Evolutionary conservation across 2,329 filamentous ascomycete species (phyloP), one percentile per base, ranked within the genome.

Genomic region (Pseudogymnoascus sp.): DNA sequence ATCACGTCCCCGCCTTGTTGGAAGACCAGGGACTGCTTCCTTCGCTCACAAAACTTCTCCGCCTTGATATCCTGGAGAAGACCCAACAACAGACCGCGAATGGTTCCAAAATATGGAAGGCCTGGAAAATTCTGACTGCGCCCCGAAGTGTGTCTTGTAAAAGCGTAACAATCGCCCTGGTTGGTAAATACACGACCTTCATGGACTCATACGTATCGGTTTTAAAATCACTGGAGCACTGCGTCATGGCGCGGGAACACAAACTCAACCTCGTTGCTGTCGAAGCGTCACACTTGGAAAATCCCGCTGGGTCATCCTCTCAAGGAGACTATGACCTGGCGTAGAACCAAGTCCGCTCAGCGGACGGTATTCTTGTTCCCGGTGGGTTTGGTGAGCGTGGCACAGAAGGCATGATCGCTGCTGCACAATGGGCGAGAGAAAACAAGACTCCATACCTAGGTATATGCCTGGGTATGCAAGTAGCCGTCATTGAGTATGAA

Each of bases 1-100:
- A 99, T 75, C 92, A 96, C 66, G 93, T 97, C 2, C 94, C 94
- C 0, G 80, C 97, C 18, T 87, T 97, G 22, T 86, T 97, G 12
- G 84, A 93, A 67, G 81, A 91, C 67, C 90, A 97, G 75, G 84
- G 85, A 22, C 79, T 97, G 1, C 77, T 93, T 6, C 74, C 78
- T 11, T 81, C 85, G 14, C 78, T 97, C 60, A 80, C 79, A 34
- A 76, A 81, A 16, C 80, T 85, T n/a, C 79, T 97, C 32, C 78
- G 81, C 35, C 81, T 96, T 11, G 81, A 88, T 63, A 72, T 76
- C 16, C 69, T 87, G 50, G 68, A 71, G 8, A 78, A 85, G 57
- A 69, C 84, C 1, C 76, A 80, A 3, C 71, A 76, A 2, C 77
- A 88, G 57, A 71, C 85, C 1, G 73, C 80, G 18, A 83, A 86